These are phyloP conservation scores for Diaporthe ilicicola DNA, from an alignment of 2,329 filamentous ascomycete species.

Conservation along the genomic window DNA sequence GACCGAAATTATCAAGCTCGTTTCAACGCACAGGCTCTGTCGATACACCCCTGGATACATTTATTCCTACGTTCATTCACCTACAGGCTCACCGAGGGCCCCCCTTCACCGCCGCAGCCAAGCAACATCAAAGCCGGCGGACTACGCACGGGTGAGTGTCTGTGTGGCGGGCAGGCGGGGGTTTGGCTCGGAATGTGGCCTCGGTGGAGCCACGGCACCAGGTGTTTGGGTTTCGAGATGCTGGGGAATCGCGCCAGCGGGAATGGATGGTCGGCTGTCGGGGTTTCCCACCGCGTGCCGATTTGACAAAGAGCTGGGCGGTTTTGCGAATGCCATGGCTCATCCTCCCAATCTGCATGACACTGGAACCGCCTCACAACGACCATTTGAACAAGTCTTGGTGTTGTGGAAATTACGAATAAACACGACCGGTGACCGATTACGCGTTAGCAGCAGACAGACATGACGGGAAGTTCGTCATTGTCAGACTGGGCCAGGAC, in stretches of 20 bases:
- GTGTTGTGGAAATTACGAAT: neutral
- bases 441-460: neutral
- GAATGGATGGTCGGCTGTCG: neutral
- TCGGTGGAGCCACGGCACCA: constrained; percentile 2
- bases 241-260: neutral
- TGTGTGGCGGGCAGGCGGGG: neutral
- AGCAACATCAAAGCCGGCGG: neutral
- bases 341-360: neutral
- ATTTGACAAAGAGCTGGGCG: constrained; percentile 1
- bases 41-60: neutral
- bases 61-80: neutral
- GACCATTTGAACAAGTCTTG: neutral
- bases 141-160: neutral
- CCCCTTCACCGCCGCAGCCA: neutral
- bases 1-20: neutral
- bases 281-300: neutral
- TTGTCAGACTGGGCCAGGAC: neutral
- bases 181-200: neutral
- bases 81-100: neutral
- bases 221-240: constrained; percentile 3
- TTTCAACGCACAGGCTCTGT: neutral
- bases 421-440: neutral
- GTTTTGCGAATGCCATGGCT: neutral
- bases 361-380: neutral
- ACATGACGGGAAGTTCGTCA: neutral